Evolutionary conservation across 2,329 filamentous ascomycete species (phyloP).

Genomic region (Exophiala oligosperma): DNA sequence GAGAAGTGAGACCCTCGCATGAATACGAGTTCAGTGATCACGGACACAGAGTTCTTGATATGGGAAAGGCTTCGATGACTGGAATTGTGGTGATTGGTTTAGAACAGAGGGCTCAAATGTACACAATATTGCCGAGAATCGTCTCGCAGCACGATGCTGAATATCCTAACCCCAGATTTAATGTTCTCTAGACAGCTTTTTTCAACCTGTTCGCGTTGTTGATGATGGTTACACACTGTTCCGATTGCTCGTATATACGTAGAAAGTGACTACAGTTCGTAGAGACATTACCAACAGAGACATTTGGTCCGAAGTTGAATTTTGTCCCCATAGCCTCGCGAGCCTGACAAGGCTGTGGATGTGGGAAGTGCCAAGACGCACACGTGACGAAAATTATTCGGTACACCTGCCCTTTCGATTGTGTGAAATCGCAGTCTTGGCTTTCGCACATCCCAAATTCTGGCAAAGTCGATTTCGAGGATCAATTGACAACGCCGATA

Average conservation of each 20-base stretch:
- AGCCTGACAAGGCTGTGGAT: neutral
- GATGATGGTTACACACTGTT: too few species aligned
- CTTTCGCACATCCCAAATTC: slow-evolving; percentile 22
- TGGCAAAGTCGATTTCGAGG: slow-evolving; percentile 12
- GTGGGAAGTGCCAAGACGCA: neutral
- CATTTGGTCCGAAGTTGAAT: too few species aligned
- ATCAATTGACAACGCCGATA: slow-evolving; percentile 21
- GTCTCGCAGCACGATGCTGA: neutral
- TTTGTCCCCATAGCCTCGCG: too few species aligned
- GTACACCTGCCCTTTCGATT: slow-evolving; percentile 1
- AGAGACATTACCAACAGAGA: too few species aligned
- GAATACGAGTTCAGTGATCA: neutral
- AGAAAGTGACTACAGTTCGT: too few species aligned
- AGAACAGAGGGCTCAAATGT: neutral
- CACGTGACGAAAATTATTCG: neutral
- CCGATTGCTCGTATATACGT: too few species aligned
- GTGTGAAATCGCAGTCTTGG: slow-evolving; percentile 12
- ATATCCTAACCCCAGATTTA: too few species aligned
- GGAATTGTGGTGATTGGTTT: neutral
- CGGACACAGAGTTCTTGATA: too few species aligned
- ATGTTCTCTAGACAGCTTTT: too few species aligned
- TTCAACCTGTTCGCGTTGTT: neutral
- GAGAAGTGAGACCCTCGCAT: neutral
- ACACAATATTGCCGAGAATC: too few species aligned
- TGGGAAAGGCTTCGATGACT: neutral